Evolutionary conservation across 2,329 filamentous ascomycete species (phyloP), one percentile per base, ranked within the genome.

Genomic region (Fusarium sp.): DNA sequence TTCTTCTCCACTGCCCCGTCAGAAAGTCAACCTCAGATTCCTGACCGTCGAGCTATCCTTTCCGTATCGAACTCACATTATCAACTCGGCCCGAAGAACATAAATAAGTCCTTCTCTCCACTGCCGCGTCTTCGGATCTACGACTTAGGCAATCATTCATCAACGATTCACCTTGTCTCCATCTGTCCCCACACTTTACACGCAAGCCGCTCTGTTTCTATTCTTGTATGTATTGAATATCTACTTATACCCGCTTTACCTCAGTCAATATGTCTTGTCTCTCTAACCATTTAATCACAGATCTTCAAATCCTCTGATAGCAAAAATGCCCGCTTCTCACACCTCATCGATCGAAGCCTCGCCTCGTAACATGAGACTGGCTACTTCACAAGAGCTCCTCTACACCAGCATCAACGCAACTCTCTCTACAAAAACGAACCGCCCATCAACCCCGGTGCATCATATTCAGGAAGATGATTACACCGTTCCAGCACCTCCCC

Each of bases 401-500:
- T 85, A 85, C 74, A 82, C 83, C 69, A 86, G 83, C 76, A 80
- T 88, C 72, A 86, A 82, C 74, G 84, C 84, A 37, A 85, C 84
- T 41, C 81, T 88, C 46, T 75, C 80, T 45, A 81, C 82, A 61
- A 82, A 82, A 71, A 77, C 80, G 65, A 78, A 77, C 72, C 78
- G 80, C n/a, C 79, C 82, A 20, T 76, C 80, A 64, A 82, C 83
- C 4, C 85, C 86, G 1, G 80, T 83, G 66, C 85, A 83, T 70
- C 80, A 81, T 69, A 87, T 88, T 72, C 82, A 82, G 68, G 85
- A 88, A 73, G 81, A 86, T 62, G 88, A 90, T 78, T 91, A 90
- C 80, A 83, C 84, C 32, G 88, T 90, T 22, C 89, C 89, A n/a
- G 88, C 88, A 16, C 87, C 89, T 42, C 89, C 89, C 14, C 89